Conservation (phyloP, 805 yeast species). For the Lipomyces japonicus region DNA sequence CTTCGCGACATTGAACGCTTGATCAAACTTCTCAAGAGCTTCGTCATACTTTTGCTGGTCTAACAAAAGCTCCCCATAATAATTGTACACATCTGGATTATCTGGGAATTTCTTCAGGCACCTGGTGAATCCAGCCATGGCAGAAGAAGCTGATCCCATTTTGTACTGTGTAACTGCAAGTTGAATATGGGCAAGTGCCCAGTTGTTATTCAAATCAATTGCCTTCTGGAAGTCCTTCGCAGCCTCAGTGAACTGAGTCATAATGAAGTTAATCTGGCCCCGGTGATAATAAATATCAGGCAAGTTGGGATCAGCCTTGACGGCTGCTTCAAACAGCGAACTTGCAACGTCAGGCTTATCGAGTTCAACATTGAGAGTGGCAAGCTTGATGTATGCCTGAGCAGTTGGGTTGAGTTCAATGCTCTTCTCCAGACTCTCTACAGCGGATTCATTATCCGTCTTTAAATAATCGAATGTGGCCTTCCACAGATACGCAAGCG, state of each 20-base stretch:
- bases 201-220: slow-evolving; percentile 65
- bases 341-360: slow-evolving; percentile 59
- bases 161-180: slow-evolving; percentile 83
- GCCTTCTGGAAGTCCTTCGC: slow-evolving; percentile 71
- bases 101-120: slow-evolving; percentile 68
- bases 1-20: slow-evolving; percentile 73
- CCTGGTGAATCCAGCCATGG: slow-evolving; percentile 28
- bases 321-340: slow-evolving; percentile 67
- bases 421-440: slow-evolving; percentile 60
- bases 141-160: slow-evolving; percentile 35
- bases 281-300: slow-evolving; percentile 89
- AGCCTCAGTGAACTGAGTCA: slow-evolving; percentile 71
- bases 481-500: slow-evolving; percentile 76
- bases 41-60: slow-evolving; percentile 69
- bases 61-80: slow-evolving; percentile 88
- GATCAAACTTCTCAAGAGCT: slow-evolving; percentile 80
- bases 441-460: slow-evolving; percentile 63
- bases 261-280: slow-evolving; percentile 85
- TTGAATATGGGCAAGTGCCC: slow-evolving; percentile 84
- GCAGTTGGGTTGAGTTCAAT: slow-evolving; percentile 63
- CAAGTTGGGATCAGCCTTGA: slow-evolving; percentile 60
- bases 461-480: slow-evolving; percentile 83
- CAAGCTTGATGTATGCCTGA: slow-evolving; percentile 76
- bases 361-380: slow-evolving; percentile 77
- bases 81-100: slow-evolving; percentile 88